Evolutionary conservation across 352 stramenopile genomes (phyloP), one percentile per base, ranked within the genome.

Genomic region (Blastocystis sp.): DNA sequence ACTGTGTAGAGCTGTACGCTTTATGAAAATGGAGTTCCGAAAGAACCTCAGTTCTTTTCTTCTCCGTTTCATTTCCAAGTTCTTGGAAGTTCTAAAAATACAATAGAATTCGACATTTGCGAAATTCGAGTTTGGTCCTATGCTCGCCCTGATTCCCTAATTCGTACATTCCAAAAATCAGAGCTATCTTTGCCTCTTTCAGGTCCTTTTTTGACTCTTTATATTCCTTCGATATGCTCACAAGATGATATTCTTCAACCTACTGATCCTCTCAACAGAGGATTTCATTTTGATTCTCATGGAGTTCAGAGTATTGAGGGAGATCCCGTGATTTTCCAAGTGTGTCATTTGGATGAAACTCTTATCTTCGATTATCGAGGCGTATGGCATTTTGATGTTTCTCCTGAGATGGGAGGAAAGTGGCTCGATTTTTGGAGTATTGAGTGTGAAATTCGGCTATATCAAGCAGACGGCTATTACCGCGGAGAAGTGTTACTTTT

Each of bases 41-140:
- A 43, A 16, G 13, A 50, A 4, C 63, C 73, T 3, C 20, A 34
- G 9, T 18, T 85, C 53, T 66, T 62, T 24, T 54, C 73, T 2
- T 53, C 47, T n/a, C 37, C 73, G 8, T 53, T 66, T 45, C n/a
- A 34, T 45, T 18, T 66, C 5, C 43, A 85, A 11, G 30, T 26
- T n/a, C 34, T 85, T 5, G 73, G 73, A 8, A 69, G 54, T 45
- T 26, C 26, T 13, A 8, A 30, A 68, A 85, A 85, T 18, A 85
- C 47, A 11, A 4, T 43, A 8, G 50, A 43, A 30, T 66, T 85
- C 56, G 59, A 53, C 11, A 26, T 85, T 24, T 43, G n/a, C 16
- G 73, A 85, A 37, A 68, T 85, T 16, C 73, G 73, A 43, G 50
- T 50, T 16, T 85, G 73, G 73, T 54, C 26, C 7, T 62, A 45